Conservation (phyloP, 257 asterid species). For the Asclepias syriaca region DNA sequence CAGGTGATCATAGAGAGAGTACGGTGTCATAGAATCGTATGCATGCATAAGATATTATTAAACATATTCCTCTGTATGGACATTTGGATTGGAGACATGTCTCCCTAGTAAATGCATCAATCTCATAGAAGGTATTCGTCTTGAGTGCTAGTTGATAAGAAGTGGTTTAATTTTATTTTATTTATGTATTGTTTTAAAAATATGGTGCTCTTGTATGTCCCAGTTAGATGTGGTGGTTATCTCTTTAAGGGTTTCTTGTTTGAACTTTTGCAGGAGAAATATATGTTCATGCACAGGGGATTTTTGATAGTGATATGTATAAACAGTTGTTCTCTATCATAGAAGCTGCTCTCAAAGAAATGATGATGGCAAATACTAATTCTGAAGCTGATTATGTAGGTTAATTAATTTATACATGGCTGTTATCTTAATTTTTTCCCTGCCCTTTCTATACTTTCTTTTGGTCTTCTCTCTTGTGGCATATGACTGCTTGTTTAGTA, state of each 20-base stretch:
- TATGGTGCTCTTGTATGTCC: slow-evolving; percentile 6
- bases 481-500: not conserved
- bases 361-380: slow-evolving; percentile 47
- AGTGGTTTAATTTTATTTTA: too few relatives aligned
- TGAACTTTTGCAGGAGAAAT: slow-evolving; percentile 68
- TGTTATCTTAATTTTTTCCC: not conserved
- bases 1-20: not conserved
- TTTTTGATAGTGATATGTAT: slow-evolving; percentile 72
- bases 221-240: not conserved
- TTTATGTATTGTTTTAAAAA: not conserved
- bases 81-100: not conserved
- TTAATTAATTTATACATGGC: slow-evolving; percentile 8
- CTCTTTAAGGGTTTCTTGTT: not conserved
- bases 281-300: slow-evolving; percentile 76
- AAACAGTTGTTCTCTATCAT: slow-evolving; percentile 58
- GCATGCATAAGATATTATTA: not conserved
- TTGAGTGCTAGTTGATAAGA: too few relatives aligned
- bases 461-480: not conserved
- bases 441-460: not conserved
- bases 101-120: not conserved
- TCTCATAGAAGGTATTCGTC: not conserved
- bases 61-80: not conserved
- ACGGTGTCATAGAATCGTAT: not conserved
- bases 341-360: slow-evolving; percentile 62
- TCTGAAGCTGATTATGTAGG: slow-evolving; percentile 92